phyloP scores from a whole-genome alignment of 371 early-diverging fungal species.

The Rozella allomycis region DNA sequence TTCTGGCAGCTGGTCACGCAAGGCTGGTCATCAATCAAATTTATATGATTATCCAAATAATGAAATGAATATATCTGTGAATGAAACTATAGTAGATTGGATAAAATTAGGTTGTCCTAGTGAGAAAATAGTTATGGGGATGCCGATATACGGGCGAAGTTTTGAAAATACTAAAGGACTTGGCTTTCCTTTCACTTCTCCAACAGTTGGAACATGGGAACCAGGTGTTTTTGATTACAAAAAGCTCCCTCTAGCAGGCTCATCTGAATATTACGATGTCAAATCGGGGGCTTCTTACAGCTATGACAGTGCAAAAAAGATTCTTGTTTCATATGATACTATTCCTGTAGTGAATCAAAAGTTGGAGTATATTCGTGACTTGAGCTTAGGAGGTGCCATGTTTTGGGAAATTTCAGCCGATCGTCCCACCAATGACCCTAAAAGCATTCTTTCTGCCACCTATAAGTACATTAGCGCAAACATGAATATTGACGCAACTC shows the following conservation, averaged over 20 bases:
- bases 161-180: slow-evolving; percentile 51
- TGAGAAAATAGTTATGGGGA: slow-evolving; percentile 54
- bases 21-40: slow-evolving; percentile 62
- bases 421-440: too few relatives aligned
- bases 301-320: slow-evolving; percentile 35
- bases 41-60: slow-evolving; percentile 35
- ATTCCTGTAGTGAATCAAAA: slow-evolving; percentile 42
- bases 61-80: too few relatives aligned
- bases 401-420: slow-evolving; percentile 3
- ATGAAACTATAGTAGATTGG: too few relatives aligned
- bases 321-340: slow-evolving; percentile 61
- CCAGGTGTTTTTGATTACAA: slow-evolving; percentile 56
- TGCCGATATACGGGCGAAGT: slow-evolving; percentile 58
- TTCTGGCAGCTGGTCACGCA: slow-evolving; percentile 31
- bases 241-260: slow-evolving; percentile 36
- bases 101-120: slow-evolving; percentile 43
- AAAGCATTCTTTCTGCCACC: too few relatives aligned
- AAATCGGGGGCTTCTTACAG: slow-evolving; percentile 44
- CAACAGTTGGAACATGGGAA: slow-evolving; percentile 55
- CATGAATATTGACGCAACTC: too few relatives aligned
- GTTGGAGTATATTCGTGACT: slow-evolving; percentile 37
- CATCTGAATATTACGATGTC: slow-evolving; percentile 39
- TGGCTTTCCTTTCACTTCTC: slow-evolving; percentile 14
- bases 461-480: too few relatives aligned
- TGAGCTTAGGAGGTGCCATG: slow-evolving; percentile 51